Base-by-base conservation (phyloP, 331 rosid genomes). In the Pyrus hybrid region DNA sequence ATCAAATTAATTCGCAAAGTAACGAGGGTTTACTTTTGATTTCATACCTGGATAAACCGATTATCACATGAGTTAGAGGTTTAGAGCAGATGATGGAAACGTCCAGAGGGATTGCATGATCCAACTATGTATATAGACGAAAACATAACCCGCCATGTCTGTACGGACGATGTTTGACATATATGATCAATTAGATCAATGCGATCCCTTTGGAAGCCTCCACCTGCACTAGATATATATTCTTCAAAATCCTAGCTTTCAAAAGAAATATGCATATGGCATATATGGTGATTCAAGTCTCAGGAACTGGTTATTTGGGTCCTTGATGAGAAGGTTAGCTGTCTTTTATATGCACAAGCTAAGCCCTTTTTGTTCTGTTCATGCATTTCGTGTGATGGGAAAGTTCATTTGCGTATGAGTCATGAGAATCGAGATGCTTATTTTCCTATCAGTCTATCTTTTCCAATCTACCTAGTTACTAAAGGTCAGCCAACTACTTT, bases 191-290 rank as follows among this genome's bases (percentile, higher is more conserved):
- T 85, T 63, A 86, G 93, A 91, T 88, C 96, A 91, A 91, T 91
- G 96, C 93, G 92, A 91, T 91, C 96, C 96, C 96, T 91, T 91
- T 89, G 96, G 96, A 91, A 88, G 73, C 83, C 71, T 85, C 93
- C 91, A 91, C 79, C 91, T 61, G 81, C 93, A 65, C 87, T 85
- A 37, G 45, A 83, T 18, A 37, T 51, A 69, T 79, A 26, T 28
- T 35, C 33, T 17, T 2, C 5, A 8, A 63, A 29, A 26, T n/a
- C 25, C 21, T 16, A 51, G 9, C 57, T 51, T 10, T 51, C 57
- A 51, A 18, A 51, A 51, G 57, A 51, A 51, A 51, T 7, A 51
- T 51, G 57, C 57, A 51, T 51, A 51, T 51, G 21, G 57, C 21
- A 6, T 17, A 51, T 16, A 51, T 51, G 56, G 56, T 49, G 57